These are phyloP conservation scores for Termitomyces sp. DNA, from an alignment of 1,284 basidiomycete genomes.

Conservation along the genomic window DNA sequence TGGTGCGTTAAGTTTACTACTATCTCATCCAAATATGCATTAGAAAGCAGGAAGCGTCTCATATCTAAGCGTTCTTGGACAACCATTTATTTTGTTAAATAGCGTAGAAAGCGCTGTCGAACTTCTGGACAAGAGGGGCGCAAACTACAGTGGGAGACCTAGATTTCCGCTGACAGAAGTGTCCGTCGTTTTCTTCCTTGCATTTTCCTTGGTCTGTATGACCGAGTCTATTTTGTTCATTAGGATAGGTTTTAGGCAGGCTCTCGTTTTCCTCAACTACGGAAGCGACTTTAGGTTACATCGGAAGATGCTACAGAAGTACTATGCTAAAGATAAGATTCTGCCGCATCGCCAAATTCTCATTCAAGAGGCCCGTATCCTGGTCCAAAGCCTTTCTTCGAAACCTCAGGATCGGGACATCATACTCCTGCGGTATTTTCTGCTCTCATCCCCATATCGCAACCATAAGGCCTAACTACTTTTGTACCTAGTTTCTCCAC, in stretches of 20 bases:
- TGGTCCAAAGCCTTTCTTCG: conserved; percentile 12
- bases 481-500: conserved; percentile 15
- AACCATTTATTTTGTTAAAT: conserved; percentile 26
- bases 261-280: conserved; percentile 14
- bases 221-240: not conserved
- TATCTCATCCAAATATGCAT: not conserved
- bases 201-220: not conserved
- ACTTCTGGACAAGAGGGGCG: conserved; percentile 27
- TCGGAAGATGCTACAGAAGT: conserved; percentile 16
- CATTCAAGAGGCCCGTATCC: conserved; percentile 10
- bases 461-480: not conserved
- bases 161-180: conserved; percentile 7
- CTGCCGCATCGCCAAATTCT: conserved; percentile 7
- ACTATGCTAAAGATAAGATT: conserved; percentile 12
- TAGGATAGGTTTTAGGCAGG: conserved; percentile 15
- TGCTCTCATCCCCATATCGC: not conserved
- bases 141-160: conserved; percentile 24
- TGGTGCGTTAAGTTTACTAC: conserved; percentile 2
- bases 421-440: conserved; percentile 12
- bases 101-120: conserved; percentile 24
- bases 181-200: conserved; percentile 1
- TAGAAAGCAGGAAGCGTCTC: conserved; percentile 16
- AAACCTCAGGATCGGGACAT: conserved; percentile 10
- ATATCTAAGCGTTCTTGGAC: conserved; percentile 22
- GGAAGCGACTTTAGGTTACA: conserved; percentile 16